These are phyloP conservation scores for Sechiopsis laciniata DNA, from an alignment of 306 rosid genomes.

Conservation along the genomic window DNA sequence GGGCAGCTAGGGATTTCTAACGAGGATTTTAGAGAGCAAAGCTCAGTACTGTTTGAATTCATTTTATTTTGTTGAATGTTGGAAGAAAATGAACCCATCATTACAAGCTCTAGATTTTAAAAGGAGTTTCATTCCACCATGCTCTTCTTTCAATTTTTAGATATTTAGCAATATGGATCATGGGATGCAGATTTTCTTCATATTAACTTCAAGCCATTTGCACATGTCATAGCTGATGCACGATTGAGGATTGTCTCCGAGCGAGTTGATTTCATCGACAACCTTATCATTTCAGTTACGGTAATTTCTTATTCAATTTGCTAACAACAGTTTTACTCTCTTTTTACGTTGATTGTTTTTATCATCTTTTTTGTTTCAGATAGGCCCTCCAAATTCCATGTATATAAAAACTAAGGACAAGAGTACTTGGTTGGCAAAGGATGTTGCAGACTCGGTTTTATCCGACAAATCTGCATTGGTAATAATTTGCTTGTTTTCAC, in stretches of 20 bases:
- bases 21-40: too few species aligned
- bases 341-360: conserved; percentile 33
- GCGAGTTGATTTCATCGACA: conserved; percentile 79
- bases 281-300: conserved; percentile 79
- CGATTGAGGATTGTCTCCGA: conserved; percentile 91
- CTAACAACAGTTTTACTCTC: conserved; percentile 2
- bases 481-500: conserved; percentile 17
- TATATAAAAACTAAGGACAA: conserved; percentile 65
- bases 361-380: conserved; percentile 47
- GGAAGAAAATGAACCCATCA: background rate
- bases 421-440: conserved; percentile 81
- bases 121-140: background rate
- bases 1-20: too few species aligned
- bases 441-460: conserved; percentile 91
- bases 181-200: conserved; percentile 14
- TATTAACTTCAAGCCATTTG: conserved; percentile 19
- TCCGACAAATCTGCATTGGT: conserved; percentile 92
- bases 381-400: conserved; percentile 83
- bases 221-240: conserved; percentile 69
- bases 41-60: background rate
- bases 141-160: background rate
- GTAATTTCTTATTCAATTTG: conserved; percentile 42
- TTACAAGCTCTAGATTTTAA: background rate
- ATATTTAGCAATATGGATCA: background rate
- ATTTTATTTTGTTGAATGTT: background rate